Conservation (phyloP, 139 green algal genomes). For the Pseudopediastrum boryanum region DNA sequence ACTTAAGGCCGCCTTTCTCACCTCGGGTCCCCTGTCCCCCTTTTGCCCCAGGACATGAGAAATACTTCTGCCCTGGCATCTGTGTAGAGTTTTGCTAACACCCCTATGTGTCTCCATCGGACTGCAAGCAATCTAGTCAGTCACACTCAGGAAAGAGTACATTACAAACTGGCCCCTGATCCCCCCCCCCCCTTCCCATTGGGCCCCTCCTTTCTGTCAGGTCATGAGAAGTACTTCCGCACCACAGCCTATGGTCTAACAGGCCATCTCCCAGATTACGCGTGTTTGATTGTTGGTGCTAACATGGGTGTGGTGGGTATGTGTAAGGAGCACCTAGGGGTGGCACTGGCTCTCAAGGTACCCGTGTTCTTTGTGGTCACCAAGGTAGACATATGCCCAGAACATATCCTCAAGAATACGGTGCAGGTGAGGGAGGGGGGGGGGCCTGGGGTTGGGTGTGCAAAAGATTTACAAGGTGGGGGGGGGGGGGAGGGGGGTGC, state of each 20-base stretch:
- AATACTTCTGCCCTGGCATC: too few relatives aligned
- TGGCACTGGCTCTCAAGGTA: conserved; percentile 89
- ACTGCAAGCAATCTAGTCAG: too few relatives aligned
- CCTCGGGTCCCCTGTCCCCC: too few relatives aligned
- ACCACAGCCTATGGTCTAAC: conserved; percentile 89
- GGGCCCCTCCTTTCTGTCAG: neutral
- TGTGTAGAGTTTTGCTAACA: too few relatives aligned
- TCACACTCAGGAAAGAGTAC: too few relatives aligned
- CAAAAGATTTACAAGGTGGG: neutral
- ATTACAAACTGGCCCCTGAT: too few relatives aligned
- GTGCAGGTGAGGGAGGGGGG: conserved; percentile 56
- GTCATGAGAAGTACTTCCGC: conserved; percentile 93
- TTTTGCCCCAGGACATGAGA: too few relatives aligned
- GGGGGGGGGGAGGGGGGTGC: too few relatives aligned
- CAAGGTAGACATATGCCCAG: conserved; percentile 89
- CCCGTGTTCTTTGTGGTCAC: conserved; percentile 92
- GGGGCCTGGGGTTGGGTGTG: neutral
- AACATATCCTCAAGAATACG: conserved; percentile 88
- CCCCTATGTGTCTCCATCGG: too few relatives aligned
- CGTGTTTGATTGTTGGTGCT: conserved; percentile 42
- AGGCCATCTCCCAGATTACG: conserved; percentile 71
- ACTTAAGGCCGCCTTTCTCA: too few relatives aligned
- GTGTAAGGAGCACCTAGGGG: conserved; percentile 93
- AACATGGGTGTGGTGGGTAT: conserved; percentile 90
- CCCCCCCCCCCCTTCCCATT: too few relatives aligned